Base-by-base conservation (phyloP, 306 rosid species). In the Clitoria ternatea region DNA sequence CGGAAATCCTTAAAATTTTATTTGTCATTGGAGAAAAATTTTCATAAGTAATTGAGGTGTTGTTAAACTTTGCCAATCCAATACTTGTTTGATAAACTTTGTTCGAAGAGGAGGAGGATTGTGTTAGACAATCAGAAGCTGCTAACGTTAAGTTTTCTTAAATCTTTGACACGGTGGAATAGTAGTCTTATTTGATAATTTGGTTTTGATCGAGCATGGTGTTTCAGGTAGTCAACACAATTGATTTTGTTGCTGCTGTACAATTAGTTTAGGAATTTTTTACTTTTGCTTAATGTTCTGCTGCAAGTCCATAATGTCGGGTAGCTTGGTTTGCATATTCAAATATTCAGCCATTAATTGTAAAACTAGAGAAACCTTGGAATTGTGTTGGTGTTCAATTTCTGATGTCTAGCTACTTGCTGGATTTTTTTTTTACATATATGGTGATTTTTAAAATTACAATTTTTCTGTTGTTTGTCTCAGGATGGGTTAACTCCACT, bases 401-500 rank as follows among this genome's bases (percentile, higher is more conserved):
- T 37, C 24, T 52, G 13, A 6, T 50, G 6, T 49, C 26, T 70
- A n/a, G 33, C 10, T 30, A 24, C 76, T 66, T 47, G 72, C 44
- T 57, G 2, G 27, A 61, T n/a, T 12, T 64, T 59, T 43, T 18
- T 20, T 11, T 63, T 8, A 13, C n/a, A n/a, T 29, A 10, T 66
- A 5, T 2, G 2, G 32, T 75, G 50, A 67, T 15, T 11, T 26
- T 43, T 19, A 23, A 33, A 32, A 49, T 45, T 40, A 26, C 17
- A 50, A 48, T 45, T 20, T 64, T 20, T 7, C 9, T 71, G 12
- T 55, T 77, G 19, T 67, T 61, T 76, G 62, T 70, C 54, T 57
- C 92, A 94, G 97, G 96, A 85, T 76, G 95, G 95, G 44, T 85
- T 87, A 47, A 83, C 95, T 61, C 92, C 99, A 4, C 85, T 94